Evolutionary conservation across 1,284 basidiomycete species (phyloP), one percentile per base, ranked within the genome.

Genomic region (Ustilago sp.): DNA sequence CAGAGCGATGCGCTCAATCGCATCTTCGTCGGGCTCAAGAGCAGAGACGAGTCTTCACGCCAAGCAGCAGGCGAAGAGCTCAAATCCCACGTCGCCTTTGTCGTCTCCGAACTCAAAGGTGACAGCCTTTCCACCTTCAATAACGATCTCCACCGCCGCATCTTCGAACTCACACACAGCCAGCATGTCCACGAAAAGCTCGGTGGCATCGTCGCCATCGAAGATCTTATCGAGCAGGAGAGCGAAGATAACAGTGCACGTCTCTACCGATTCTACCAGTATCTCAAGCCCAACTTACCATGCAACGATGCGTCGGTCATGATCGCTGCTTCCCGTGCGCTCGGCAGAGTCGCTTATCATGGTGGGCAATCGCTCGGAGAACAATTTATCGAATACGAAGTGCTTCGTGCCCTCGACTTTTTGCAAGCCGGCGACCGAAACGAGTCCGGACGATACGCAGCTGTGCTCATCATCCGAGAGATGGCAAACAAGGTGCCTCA

Each of bases 211-310:
- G 85, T 92, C 74, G 93, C 93, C 41, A 94, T 95, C 84, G 92
- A 84, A 41, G 72, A 63, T 63, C 63, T 80, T 53, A 61, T 77
- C 52, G 61, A 48, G 54, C 81, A 70, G 55, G 47, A 79, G 68
- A 79, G 69, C 78, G 66, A 77, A 63, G 63, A 80, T 70, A 71
- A 64, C 43, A 82, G 89, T 93, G 38, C 89, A 92, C 67, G 91
- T 90, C 90, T 94, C 43, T 94, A 92, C 86, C 90, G 93, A 43
- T 93, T 94, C 87, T 95, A 93, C 89, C 94, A 94, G 88, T 95
- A 94, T 87, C 92, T 94, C 87, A 94, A 94, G 84, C 90, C 92
- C 53, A 90, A 94, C 31, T 89, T 94, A 19, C 93, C 93, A 8
- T 92, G 93, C 83, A 89, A 90, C 73, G 94, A 95, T 85, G 90